Base-by-base conservation (phyloP, 2,329 filamentous ascomycete species). In the Onygena corvina region DNA sequence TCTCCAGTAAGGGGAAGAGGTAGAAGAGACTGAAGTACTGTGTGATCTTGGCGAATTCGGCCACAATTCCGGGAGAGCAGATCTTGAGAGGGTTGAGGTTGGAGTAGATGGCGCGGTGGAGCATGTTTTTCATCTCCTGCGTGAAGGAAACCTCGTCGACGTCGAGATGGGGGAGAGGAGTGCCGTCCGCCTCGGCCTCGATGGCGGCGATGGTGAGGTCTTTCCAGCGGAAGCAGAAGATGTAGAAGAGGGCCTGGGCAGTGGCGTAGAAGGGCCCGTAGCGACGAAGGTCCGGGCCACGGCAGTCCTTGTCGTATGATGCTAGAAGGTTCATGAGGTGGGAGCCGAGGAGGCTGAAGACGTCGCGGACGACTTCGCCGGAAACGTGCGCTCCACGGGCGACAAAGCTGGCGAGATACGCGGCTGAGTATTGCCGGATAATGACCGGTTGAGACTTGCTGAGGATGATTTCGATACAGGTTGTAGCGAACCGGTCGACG, bases 201-300 rank as follows among this genome's bases (percentile, higher is more conserved):
- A 64, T 62, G 11, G 76, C 68, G 11, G 83, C 76, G 2, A 76
- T 76, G 1, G 77, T 83, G 42, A 98, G 74, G 60, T 96, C 90
- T 53, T 87, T 83, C 92, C 92, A 98, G 49, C 92, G 82, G 73
- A 98, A 98, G 71, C 92, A 98, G 68, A 94, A 95, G 52, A 94
- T 90, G 70, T 95, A 95, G 20, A 95, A 76, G 2, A 93, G 73
- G 1, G 88, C 88, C 65, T 95, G 89, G n/a, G 84, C 80, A 44
- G 88, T 80, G 14, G 85, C 81, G 64, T 95, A 95, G 67, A 93
- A 94, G 11, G 84, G 79, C 44, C 81, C 80, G 62, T 90, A 94
- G 42, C 84, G 81, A 54, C 83, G 81, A 50, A 93, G 76, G 63
- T 98, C 88, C 0, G 92, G 92, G 2, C 87, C 88, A 12, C 80